Evolutionary conservation across 768 basidiomycete species (phyloP).

Genomic region (Boletus reticulatus): DNA sequence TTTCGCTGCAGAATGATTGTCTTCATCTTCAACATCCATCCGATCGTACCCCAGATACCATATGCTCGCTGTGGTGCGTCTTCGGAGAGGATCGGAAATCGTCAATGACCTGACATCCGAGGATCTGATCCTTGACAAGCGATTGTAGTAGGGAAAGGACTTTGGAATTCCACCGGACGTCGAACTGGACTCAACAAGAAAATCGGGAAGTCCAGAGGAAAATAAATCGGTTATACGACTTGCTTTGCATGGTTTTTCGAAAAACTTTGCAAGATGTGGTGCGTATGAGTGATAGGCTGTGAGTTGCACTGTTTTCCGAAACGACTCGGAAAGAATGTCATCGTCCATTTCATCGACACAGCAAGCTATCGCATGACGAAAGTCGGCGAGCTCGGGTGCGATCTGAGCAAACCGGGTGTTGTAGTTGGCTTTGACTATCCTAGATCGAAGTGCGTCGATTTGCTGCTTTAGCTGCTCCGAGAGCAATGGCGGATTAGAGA

Average conservation of each 20-base stretch:
- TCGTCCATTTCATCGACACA: neutral
- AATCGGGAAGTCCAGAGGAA: constrained; percentile 21
- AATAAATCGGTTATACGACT: constrained; percentile 7
- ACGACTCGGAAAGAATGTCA: constrained; percentile 1
- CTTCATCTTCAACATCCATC: neutral
- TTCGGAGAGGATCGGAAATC: neutral
- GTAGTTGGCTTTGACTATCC: neutral
- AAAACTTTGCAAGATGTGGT: constrained; percentile 9
- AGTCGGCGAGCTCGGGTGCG: constrained; percentile 1
- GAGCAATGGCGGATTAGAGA: neutral
- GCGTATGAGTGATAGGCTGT: constrained; percentile 17
- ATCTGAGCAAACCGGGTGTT: constrained; percentile 4
- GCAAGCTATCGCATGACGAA: neutral
- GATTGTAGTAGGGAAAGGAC: constrained; percentile 8
- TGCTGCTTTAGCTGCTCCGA: neutral
- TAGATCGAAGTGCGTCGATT: neutral
- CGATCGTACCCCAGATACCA: neutral
- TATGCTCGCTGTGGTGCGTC: constrained; percentile 1
- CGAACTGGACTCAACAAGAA: constrained; percentile 12
- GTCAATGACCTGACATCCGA: neutral
- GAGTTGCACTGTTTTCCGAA: constrained; percentile 8
- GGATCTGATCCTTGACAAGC: neutral
- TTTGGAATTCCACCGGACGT: constrained; percentile 18
- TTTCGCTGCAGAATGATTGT: neutral
- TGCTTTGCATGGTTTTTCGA: constrained; percentile 3